These are phyloP conservation scores for Chlamydomonas sp. DNA, from an alignment of 139 green algal species.

Conservation along the genomic window DNA sequence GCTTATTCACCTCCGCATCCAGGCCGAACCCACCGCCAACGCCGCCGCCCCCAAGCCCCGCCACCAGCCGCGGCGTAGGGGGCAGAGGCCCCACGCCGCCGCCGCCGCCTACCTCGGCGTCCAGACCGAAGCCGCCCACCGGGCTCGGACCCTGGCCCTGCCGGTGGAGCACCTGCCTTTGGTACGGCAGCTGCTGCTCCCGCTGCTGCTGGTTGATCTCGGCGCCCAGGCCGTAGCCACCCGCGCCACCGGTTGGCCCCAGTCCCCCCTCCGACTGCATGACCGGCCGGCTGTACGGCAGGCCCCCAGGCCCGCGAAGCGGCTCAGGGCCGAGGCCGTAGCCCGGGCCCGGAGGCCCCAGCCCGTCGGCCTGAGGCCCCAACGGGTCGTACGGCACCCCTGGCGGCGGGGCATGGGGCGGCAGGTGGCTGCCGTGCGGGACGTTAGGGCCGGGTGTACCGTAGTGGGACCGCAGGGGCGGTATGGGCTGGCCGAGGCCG, in stretches of 20 bases:
- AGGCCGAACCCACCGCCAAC: background rate
- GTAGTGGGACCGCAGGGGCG: no score
- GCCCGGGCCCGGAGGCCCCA: no score
- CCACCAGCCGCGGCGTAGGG: background rate
- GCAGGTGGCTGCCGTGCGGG: background rate
- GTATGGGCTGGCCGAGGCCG: background rate
- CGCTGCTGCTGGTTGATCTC: background rate
- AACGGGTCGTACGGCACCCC: background rate
- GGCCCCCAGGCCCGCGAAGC: no score
- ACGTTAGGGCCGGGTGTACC: background rate
- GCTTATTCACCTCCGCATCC: background rate
- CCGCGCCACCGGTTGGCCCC: no score
- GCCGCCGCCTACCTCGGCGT: background rate
- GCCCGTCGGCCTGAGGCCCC: background rate
- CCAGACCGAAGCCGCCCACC: constrained; percentile 4
- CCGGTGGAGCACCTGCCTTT: background rate
- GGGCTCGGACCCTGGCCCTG: background rate
- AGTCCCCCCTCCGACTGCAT: background rate
- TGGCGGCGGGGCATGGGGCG: background rate
- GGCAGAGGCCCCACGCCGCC: background rate
- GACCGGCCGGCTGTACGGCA: no score
- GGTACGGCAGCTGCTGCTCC: background rate
- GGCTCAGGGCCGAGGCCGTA: no score
- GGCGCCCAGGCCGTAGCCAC: background rate
- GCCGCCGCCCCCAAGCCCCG: background rate